phyloP scores from a whole-genome alignment of 2,329 filamentous ascomycete species.

The Colletotrichum tanaceti region DNA sequence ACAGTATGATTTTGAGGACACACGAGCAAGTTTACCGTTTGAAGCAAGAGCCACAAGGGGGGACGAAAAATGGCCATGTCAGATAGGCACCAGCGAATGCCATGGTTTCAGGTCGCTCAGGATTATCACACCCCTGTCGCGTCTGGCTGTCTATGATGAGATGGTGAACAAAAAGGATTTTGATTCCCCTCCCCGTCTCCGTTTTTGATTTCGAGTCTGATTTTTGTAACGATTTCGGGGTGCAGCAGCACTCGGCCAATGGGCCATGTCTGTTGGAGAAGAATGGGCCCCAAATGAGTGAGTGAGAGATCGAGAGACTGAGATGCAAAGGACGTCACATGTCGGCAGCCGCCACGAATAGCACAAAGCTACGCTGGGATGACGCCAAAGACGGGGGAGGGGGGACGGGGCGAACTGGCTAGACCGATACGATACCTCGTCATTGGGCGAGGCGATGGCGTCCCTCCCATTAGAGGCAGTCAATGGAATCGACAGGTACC shows the following conservation, averaged over 20 bases:
- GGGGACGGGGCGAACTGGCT: background rate
- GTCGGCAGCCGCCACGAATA: slow-evolving; percentile 25
- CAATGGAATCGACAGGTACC: slow-evolving; percentile 28
- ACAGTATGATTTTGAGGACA: background rate
- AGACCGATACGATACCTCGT: slow-evolving; percentile 28
- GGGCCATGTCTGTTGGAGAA: background rate
- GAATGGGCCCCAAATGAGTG: background rate
- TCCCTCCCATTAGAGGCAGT: slow-evolving; percentile 6
- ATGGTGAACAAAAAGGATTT: slow-evolving; percentile 20
- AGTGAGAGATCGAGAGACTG: background rate
- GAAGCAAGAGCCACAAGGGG: background rate
- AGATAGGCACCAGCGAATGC: slow-evolving; percentile 15
- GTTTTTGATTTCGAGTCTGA: background rate
- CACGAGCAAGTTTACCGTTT: background rate
- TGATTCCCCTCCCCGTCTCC: too few species aligned
- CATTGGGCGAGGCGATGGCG: slow-evolving; percentile 15
- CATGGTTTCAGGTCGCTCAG: slow-evolving; percentile 29
- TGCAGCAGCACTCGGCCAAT: background rate
- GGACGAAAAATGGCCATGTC: background rate
- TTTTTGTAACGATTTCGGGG: background rate
- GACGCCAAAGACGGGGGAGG: slow-evolving; percentile 38
- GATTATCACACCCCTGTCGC: slow-evolving; percentile 2
- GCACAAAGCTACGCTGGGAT: slow-evolving; percentile 32
- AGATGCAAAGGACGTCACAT: slow-evolving; percentile 35
- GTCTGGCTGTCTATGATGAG: slow-evolving; percentile 22